Conservation (phyloP, 768 basidiomycete species). For the Scleroderma citrinum region DNA sequence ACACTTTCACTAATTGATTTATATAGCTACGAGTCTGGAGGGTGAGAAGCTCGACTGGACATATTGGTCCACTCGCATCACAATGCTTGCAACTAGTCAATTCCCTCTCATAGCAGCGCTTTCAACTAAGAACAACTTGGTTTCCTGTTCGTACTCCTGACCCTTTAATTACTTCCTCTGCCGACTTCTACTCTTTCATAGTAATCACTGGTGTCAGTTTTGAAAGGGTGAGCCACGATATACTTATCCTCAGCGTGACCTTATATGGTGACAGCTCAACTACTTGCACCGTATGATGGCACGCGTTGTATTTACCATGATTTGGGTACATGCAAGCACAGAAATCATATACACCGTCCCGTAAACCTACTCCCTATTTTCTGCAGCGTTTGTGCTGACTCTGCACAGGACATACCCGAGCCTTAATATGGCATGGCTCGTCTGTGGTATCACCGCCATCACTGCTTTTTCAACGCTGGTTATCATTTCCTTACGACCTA, state of each 20-base stretch:
- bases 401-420: conserved; percentile 3
- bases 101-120: conserved; percentile 51
- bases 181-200: conserved; percentile 15
- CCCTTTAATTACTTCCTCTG: neutral
- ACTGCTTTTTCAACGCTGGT: conserved; percentile 37
- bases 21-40: conserved; percentile 17
- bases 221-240: conserved; percentile 34
- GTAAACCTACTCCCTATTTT: neutral
- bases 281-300: conserved; percentile 40
- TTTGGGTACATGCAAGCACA: conserved; percentile 43
- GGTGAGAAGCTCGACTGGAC: conserved; percentile 14
- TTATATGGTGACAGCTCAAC: conserved; percentile 21
- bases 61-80: conserved; percentile 33
- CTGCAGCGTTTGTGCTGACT: neutral
- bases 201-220: conserved; percentile 49
- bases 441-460: conserved; percentile 28
- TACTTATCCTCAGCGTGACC: neutral
- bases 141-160: conserved; percentile 29
- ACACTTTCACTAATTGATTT: neutral
- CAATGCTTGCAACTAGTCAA: conserved; percentile 41
- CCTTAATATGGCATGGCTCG: conserved; percentile 12
- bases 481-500: conserved; percentile 41
- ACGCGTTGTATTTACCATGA: conserved; percentile 37
- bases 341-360: conserved; percentile 22
- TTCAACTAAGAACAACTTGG: conserved; percentile 56